Base-by-base conservation (phyloP, 352 stramenopile genomes). In the Ophiocytium majus region DNA sequence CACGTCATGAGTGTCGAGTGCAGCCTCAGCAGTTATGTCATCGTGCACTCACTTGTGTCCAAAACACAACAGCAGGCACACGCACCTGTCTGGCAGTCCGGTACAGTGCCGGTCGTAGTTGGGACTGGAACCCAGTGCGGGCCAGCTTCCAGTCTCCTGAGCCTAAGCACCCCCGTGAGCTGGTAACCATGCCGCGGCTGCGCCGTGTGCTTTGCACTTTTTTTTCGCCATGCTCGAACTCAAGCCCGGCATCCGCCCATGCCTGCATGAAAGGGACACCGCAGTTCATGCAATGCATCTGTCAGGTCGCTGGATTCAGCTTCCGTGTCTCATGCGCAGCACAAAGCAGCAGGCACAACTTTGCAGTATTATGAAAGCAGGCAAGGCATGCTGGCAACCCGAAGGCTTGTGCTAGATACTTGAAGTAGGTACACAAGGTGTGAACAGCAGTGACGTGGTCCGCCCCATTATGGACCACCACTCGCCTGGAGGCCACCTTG, bases 401-500 rank as follows among this genome's bases (percentile, higher is more conserved):
- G n/a, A n/a, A n/a, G n/a, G n/a, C n/a, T n/a, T n/a, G n/a, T n/a
- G n/a, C n/a, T n/a, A n/a, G n/a, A n/a, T n/a, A n/a, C n/a, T n/a
- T n/a, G n/a, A n/a, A n/a, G n/a, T n/a, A n/a, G n/a, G n/a, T n/a
- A n/a, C n/a, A n/a, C n/a, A n/a, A n/a, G n/a, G n/a, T n/a, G n/a
- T n/a, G n/a, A n/a, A n/a, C n/a, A n/a, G n/a, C n/a, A n/a, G n/a
- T n/a, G n/a, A n/a, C n/a, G n/a, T n/a, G n/a, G n/a, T n/a, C n/a
- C n/a, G n/a, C n/a, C n/a, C n/a, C n/a, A n/a, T n/a, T n/a, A n/a
- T n/a, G n/a, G n/a, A n/a, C n/a, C n/a, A n/a, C n/a, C n/a, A n/a
- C 28, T 23, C 35, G 14, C 66, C 66, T 78, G 86, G 43, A 92
- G 85, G 19, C 90, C 90, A 19, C 93, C 94, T 76, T 97, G 93